Base-by-base conservation (phyloP, 345 rosid genomes). In the Hibiscus trionum region DNA sequence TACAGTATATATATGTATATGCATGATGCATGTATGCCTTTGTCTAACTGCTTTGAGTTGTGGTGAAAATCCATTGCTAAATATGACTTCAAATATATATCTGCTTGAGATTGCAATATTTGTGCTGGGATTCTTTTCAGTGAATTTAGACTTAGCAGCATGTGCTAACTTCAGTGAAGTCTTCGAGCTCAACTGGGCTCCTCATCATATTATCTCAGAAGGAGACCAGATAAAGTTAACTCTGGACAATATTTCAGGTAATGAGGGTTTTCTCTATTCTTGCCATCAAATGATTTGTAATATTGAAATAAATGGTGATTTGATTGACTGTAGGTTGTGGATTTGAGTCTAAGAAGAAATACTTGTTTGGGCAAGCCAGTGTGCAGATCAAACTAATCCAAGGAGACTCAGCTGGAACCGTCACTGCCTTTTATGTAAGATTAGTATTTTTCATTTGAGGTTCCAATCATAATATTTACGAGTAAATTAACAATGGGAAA, bases 371-470 rank as follows among this genome's bases (percentile, higher is more conserved):
- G 4, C 71, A 67, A 67, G 59, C 59, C 16, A 67, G 71, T 16
- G 71, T 49, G 42, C 71, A 49, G 35, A 67, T 67, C 58, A 67
- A 49, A 49, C 58, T 67, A 29, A 67, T 67, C 16, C 56, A 47
- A 47, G 70, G 70, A 26, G 71, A 67, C 58, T 67, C 71, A 2
- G 58, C 71, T 47, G 71, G 71, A 67, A 67, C 42, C 17, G 58
- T 67, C 26, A 49, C 58, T 16, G 71, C 71, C 9, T 67, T 67
- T 35, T 67, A 67, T 67, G 71, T 67, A 67, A 67, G 71, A 47
- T 3, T 1, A 27, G 1, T 27, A 2, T 21, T 47, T 47, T 10
- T 4, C 31, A 29, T 29, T 29, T 29, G 31, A 29, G 53, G 12
- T 0, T 50, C 7, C 1, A 50, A 14, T 37, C 14, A 15, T 1